Percentiles rank a stretch among this genome's conserved stretches.
Conservation (phyloP, 164 flowering plant genomes). For the Stephania cephalantha region DNA sequence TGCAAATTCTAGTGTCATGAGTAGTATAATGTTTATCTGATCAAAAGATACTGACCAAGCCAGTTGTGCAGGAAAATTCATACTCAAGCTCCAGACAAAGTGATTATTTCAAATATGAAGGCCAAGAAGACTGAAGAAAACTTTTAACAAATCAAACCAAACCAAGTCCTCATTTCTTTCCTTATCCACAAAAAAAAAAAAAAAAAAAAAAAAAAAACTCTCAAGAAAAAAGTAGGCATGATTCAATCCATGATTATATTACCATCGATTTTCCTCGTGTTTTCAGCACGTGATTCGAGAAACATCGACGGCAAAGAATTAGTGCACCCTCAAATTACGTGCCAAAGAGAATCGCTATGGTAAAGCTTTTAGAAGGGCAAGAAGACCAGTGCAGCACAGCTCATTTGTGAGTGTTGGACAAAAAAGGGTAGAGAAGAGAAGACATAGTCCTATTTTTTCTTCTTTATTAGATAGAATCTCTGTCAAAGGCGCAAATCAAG, state of each 20-base stretch:
- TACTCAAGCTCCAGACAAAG: background rate
- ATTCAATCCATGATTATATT: background rate
- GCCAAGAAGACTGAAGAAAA: background rate
- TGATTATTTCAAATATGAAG: background rate
- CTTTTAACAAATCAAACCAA: background rate
- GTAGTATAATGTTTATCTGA: background rate
- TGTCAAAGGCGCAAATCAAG: conserved; percentile 52
- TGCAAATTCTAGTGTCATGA: background rate
- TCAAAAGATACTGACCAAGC: background rate
- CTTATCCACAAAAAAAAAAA: too few relatives aligned
- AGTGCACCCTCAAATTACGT: too few relatives aligned
- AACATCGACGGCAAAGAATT: too few relatives aligned
- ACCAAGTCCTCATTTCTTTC: background rate
- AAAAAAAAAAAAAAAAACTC: too few relatives aligned
- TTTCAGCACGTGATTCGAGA: too few relatives aligned
- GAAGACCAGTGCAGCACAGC: conserved; percentile 41
- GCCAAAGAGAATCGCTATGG: too few relatives aligned
- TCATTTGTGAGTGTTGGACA: conserved; percentile 13
- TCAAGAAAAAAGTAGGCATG: too few relatives aligned
- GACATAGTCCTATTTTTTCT: background rate
- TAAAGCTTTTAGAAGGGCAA: background rate
- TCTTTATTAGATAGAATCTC: background rate
- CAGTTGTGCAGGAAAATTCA: background rate
- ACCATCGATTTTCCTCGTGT: background rate
- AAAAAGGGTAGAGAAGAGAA: background rate